phyloP scores from a whole-genome alignment of 2,329 filamentous ascomycete species.

The Fusarium avenaceum region DNA sequence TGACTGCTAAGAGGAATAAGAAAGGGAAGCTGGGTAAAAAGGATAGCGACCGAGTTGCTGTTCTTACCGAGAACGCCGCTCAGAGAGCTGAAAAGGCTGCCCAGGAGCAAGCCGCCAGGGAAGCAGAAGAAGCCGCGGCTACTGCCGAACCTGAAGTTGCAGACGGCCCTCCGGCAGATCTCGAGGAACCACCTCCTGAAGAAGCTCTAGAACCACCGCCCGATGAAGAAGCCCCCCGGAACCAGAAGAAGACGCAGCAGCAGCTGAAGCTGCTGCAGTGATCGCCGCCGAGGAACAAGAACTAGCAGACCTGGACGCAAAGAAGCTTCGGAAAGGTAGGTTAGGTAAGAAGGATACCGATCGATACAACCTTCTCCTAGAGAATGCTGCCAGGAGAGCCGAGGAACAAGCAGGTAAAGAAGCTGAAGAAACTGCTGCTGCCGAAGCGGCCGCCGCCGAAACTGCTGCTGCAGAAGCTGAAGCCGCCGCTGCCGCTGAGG shows the following conservation, averaged over 20 bases:
- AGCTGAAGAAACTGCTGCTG: constrained; percentile 35
- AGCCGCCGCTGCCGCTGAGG: constrained; percentile 30
- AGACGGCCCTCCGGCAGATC: constrained; percentile 28
- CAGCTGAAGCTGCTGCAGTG: constrained; percentile 30
- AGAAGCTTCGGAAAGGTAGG: constrained; percentile 65
- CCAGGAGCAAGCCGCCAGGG: background rate
- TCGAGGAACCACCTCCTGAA: constrained; percentile 28
- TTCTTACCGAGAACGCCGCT: constrained; percentile 40
- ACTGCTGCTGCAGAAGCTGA: constrained; percentile 27
- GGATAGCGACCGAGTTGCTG: constrained; percentile 38
- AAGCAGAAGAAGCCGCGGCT: constrained; percentile 21
- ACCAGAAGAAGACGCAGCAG: constrained; percentile 45
- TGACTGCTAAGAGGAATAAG: constrained; percentile 37
- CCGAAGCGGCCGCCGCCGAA: constrained; percentile 32
- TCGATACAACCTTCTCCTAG: constrained; percentile 56
- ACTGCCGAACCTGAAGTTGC: constrained; percentile 35
- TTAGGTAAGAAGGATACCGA: constrained; percentile 62
- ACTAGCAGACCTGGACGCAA: constrained; percentile 59
- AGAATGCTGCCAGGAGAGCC: constrained; percentile 53
- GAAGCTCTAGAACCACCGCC: constrained; percentile 36
- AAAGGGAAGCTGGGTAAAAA: constrained; percentile 45
- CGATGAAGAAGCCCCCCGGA: constrained; percentile 12
- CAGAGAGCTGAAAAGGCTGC: constrained; percentile 27
- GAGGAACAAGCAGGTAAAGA: constrained; percentile 48
- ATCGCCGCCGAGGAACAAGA: constrained; percentile 55